Percentiles rank a stretch among this genome's conserved stretches.
Conservation (phyloP, 164 flowering plant genomes). For the Kalanchoe fedtschenkoi region DNA sequence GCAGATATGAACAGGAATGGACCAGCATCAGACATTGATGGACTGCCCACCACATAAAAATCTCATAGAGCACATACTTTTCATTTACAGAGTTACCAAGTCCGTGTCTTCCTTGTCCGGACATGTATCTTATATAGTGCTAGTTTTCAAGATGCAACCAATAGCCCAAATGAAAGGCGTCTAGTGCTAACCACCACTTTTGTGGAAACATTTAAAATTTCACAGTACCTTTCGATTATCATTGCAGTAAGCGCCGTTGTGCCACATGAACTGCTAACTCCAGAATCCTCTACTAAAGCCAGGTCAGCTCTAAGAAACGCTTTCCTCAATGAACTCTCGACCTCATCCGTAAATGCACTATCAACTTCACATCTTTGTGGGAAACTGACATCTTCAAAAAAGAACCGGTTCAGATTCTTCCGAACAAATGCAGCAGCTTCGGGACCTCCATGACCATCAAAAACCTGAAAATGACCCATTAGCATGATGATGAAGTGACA, state of each 20-base stretch:
- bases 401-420: constrained; percentile 46
- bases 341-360: constrained; percentile 34
- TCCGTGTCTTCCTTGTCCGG: not conserved
- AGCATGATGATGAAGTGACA: constrained; percentile 3
- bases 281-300: constrained; percentile 64
- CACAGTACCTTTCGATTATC: constrained; percentile 56
- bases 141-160: not conserved
- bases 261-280: constrained; percentile 60
- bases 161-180: not conserved
- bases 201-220: not conserved
- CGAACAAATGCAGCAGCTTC: constrained; percentile 77
- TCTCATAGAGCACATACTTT: too few species aligned
- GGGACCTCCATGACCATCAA: constrained; percentile 96
- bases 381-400: constrained; percentile 60
- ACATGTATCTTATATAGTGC: not conserved
- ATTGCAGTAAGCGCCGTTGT: constrained; percentile 82
- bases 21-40: not conserved
- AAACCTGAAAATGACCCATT: constrained; percentile 34
- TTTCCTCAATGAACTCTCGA: constrained; percentile 43
- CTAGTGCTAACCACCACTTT: not conserved
- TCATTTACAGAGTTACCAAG: too few species aligned
- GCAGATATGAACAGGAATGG: constrained; percentile 11
- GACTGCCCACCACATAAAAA: not conserved
- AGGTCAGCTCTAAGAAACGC: constrained; percentile 66
- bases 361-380: constrained; percentile 42